Percentiles rank a stretch among this genome's conserved stretches.
phyloP scores from a whole-genome alignment of 108 stramenopile genomes.

The Cyclotella choctawhatcheeana region DNA sequence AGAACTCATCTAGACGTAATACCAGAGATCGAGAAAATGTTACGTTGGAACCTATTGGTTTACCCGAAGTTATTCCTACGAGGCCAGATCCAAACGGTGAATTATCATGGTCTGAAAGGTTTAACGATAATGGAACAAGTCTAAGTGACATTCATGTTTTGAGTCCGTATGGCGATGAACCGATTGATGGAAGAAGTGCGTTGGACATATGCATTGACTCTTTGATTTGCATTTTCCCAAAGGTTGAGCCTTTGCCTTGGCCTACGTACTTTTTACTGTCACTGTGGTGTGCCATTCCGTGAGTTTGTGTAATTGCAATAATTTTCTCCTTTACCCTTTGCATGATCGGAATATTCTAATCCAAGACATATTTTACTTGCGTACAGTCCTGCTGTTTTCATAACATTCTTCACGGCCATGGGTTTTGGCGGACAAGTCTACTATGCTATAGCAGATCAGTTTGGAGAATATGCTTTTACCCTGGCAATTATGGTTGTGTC shows the following conservation, averaged over 20 bases:
- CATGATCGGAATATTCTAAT: not conserved
- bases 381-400: conserved; percentile 18
- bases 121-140: no score
- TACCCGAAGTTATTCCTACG: no score
- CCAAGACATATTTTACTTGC: not conserved
- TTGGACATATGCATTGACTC: not conserved
- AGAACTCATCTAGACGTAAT: no score
- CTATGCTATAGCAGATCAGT: conserved; percentile 26
- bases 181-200: not conserved
- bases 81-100: no score
- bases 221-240: conserved; percentile 39
- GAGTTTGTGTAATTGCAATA: not conserved
- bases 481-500: not conserved
- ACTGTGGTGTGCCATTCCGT: conserved; percentile 34
- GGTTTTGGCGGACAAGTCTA: conserved; percentile 38
- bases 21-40: no score
- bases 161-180: no score
- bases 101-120: no score
- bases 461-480: conserved; percentile 23
- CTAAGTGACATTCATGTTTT: no score
- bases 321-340: not conserved
- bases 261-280: conserved; percentile 27
- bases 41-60: no score
- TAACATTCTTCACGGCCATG: conserved; percentile 36
- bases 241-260: conserved; percentile 47